These are phyloP conservation scores for Desmodesmus armatus DNA, from an alignment of 139 green algal species.

Conservation along the genomic window DNA sequence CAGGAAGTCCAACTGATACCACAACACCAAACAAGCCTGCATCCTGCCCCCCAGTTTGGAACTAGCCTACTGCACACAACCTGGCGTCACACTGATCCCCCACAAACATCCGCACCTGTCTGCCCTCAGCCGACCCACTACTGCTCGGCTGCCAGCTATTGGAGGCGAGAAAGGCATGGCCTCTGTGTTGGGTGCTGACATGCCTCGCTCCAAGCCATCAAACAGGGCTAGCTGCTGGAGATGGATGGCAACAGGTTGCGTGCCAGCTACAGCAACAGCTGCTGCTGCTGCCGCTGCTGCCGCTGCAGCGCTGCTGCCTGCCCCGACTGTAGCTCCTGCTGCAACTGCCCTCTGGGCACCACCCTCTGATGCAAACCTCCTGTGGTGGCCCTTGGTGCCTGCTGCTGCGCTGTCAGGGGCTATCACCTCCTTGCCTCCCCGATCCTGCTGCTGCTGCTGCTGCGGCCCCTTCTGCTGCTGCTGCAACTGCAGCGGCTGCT, in stretches of 20 bases:
- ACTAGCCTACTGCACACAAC: no score
- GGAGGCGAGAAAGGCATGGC: no score
- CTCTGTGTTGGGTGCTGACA: constrained; percentile 37
- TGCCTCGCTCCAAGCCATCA: constrained; percentile 22
- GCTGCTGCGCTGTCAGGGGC: not conserved
- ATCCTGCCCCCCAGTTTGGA: no score
- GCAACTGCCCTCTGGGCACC: not conserved
- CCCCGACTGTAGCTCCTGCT: constrained; percentile 6
- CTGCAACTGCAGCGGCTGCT: not conserved
- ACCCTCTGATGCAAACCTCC: not conserved
- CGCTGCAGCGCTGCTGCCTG: not conserved
- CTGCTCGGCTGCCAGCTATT: no score
- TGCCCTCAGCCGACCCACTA: not conserved
- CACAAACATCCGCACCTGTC: not conserved
- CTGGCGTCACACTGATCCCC: not conserved
- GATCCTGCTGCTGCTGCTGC: not conserved
- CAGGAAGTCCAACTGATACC: no score
- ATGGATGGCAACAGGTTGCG: not conserved
- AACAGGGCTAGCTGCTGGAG: not conserved
- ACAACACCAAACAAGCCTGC: not conserved
- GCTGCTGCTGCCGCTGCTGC: not conserved
- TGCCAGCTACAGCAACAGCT: not conserved
- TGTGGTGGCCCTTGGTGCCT: not conserved
- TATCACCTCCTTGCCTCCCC: not conserved
- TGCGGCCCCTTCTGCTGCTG: not conserved